Evolutionary conservation across 441 rosid genomes (phyloP), one percentile per base, ranked within the genome.

Genomic region (Arabidopsis lyrata): DNA sequence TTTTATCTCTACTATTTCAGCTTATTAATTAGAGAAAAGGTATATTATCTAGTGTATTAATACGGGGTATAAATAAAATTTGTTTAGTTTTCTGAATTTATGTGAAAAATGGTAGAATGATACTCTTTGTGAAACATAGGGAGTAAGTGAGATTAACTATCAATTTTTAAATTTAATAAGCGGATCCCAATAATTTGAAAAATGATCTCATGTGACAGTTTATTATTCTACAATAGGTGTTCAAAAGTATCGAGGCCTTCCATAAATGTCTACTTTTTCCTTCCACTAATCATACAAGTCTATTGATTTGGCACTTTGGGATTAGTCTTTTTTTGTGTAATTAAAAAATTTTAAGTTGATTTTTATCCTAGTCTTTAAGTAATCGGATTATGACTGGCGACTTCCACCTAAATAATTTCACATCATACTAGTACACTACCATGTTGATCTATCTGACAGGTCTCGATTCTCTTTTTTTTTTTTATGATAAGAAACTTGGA

Each of bases 351-450:
- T n/a, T 44, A 42, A 41, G 38, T 8, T 62, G 35, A 8, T 16
- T 31, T 63, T 41, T 10, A 13, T 39, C 50, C 2, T 39, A 60
- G 4, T 38, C 50, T 22, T 22, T 60, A 60, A 41, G 7, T 62
- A 61, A 27, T 27, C 13, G 36, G 18, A 41, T 61, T 59, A 7
- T 22, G 15, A 22, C 34, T 38, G 10, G 32, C 6, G 48, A 57
- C 14, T 57, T 57, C 63, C 45, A 35, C 63, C 44, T 58, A 11
- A 35, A 56, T 56, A 32, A 55, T n/a, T n/a, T 31, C 36, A 55
- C 35, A 53, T 50, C 55, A 50, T 22, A 4, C 14, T 38, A 12
- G 22, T 22, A 27, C 0, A 27, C 3, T 29, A 29, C 58, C 58
- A 14, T 5, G 31, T 14, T 4, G 29, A 55, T 56, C 12, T 32